A percentile compares a stretch with the other conserved stretches of the same genome.
Evolutionary conservation across 139 green algal species (phyloP).

Genomic region (Eudorina sp.): DNA sequence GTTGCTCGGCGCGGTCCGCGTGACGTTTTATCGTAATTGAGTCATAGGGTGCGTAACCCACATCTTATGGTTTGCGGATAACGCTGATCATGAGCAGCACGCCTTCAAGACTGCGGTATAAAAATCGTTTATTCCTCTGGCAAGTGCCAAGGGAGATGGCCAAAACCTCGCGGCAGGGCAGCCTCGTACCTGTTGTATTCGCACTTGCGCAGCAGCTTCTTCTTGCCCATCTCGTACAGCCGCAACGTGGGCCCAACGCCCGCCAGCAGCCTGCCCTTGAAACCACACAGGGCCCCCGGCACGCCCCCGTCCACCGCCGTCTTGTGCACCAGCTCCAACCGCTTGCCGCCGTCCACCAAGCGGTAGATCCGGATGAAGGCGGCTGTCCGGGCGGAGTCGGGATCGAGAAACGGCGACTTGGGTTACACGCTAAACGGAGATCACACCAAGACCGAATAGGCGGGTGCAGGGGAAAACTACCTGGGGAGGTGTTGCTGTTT

Average conservation of each 20-base stretch:
- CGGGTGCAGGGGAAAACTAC: neutral
- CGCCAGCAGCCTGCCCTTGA: constrained; percentile 93
- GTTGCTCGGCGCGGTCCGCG: too few relatives aligned
- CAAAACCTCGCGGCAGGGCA: too few relatives aligned
- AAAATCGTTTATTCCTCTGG: too few relatives aligned
- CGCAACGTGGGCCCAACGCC: constrained; percentile 89
- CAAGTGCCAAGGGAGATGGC: too few relatives aligned
- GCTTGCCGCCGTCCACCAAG: constrained; percentile 75
- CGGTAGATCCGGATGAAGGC: constrained; percentile 88
- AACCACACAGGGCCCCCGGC: constrained; percentile 84
- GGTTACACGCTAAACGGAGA: too few relatives aligned
- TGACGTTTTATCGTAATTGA: too few relatives aligned
- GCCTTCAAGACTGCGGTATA: too few relatives aligned
- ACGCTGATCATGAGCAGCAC: too few relatives aligned
- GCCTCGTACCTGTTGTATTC: constrained; percentile 82
- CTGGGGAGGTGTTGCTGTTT: neutral
- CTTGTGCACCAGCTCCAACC: constrained; percentile 92
- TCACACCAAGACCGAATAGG: too few relatives aligned
- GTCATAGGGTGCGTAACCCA: too few relatives aligned
- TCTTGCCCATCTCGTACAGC: constrained; percentile 97
- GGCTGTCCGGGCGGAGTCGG: constrained; percentile 56
- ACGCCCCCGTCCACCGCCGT: constrained; percentile 86
- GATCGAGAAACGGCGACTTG: neutral
- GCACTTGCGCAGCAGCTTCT: constrained; percentile 97
- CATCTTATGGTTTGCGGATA: too few relatives aligned